Percentiles rank a stretch among this genome's conserved stretches.
These are phyloP conservation scores for Tarenaya hassleriana DNA, from an alignment of 345 rosid species.

Conservation along the genomic window DNA sequence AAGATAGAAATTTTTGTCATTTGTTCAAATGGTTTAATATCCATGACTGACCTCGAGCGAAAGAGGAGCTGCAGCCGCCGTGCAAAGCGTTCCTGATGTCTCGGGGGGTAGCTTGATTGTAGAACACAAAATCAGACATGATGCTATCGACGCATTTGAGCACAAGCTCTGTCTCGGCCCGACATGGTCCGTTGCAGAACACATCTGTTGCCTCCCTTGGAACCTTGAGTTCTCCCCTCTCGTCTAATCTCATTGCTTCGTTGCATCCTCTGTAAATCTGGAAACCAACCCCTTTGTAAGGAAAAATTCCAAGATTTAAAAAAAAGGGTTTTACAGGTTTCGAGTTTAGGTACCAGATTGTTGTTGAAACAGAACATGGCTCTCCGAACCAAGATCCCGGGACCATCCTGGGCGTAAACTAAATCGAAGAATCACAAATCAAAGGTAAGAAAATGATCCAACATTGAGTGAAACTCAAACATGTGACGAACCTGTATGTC, in stretches of 20 bases:
- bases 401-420: constrained; percentile 31
- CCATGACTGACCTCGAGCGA: constrained; percentile 37
- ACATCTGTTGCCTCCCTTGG: constrained; percentile 39
- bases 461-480: background rate
- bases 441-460: background rate
- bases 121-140: constrained; percentile 41
- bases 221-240: constrained; percentile 42
- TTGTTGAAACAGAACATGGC: constrained; percentile 43
- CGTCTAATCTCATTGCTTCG: constrained; percentile 40
- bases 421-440: constrained; percentile 18
- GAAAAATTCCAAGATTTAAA: background rate
- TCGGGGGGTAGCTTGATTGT: constrained; percentile 36
- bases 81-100: constrained; percentile 34
- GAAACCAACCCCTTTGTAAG: background rate
- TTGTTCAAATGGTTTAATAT: background rate
- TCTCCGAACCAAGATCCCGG: constrained; percentile 30
- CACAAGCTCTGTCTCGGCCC: constrained; percentile 41
- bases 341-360: constrained; percentile 23
- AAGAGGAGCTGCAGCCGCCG: constrained; percentile 46
- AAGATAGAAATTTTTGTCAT: no score
- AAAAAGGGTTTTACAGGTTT: background rate
- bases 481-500: constrained; percentile 17
- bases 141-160: constrained; percentile 40
- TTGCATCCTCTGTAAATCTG: constrained; percentile 46
- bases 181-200: constrained; percentile 53